Percentiles rank a stretch among this genome's conserved stretches.
Conservation (phyloP, 2,329 filamentous ascomycete genomes). For the Epichloe hybrida region DNA sequence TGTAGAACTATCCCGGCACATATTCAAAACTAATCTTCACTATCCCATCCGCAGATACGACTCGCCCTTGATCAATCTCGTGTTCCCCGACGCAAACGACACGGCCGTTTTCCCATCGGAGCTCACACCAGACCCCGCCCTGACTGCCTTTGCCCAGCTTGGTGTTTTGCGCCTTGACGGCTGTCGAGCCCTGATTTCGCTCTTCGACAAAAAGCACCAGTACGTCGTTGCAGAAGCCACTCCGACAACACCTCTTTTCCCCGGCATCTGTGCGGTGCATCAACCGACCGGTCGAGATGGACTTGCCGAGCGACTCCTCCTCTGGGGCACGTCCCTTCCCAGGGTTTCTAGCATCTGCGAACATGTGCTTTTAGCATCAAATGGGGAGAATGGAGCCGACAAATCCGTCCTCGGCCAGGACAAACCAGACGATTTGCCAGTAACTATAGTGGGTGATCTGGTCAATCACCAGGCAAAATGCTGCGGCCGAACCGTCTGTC, state of each 20-base stretch:
- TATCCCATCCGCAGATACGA: background rate
- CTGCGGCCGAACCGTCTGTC: slow-evolving; percentile 11
- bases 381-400: background rate
- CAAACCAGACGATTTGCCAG: slow-evolving; percentile 12
- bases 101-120: background rate
- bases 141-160: slow-evolving; percentile 38
- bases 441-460: slow-evolving; percentile 23
- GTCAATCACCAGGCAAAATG: slow-evolving; percentile 16
- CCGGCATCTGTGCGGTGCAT: slow-evolving; percentile 5
- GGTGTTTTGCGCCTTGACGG: slow-evolving; percentile 28
- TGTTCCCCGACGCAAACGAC: background rate
- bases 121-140: slow-evolving; percentile 19
- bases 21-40: background rate
- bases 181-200: slow-evolving; percentile 31
- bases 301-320: slow-evolving; percentile 9
- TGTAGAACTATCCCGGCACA: background rate
- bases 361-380: slow-evolving; percentile 9
- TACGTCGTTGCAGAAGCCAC: slow-evolving; percentile 39
- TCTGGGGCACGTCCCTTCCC: slow-evolving; percentile 20
- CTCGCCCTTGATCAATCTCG: slow-evolving; percentile 4
- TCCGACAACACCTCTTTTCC: slow-evolving; percentile 22
- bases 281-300: slow-evolving; percentile 1
- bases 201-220: slow-evolving; percentile 35
- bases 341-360: slow-evolving; percentile 17
- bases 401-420: background rate